phyloP scores from a whole-genome alignment of 805 yeast species.

The Teunomyces tritomae region DNA sequence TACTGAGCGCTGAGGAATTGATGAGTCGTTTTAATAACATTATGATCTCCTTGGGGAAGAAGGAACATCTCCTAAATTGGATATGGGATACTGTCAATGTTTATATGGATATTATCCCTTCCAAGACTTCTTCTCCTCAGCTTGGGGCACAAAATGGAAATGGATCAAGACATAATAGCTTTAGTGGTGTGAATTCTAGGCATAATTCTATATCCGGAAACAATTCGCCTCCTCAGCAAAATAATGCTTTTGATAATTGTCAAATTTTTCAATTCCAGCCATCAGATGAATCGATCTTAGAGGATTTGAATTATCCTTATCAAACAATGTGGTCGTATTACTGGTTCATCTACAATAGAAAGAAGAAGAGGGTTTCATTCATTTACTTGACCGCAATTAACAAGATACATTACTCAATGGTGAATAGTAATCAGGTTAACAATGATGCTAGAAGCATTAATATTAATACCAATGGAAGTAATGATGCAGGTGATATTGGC shows the following conservation, averaged over 20 bases:
- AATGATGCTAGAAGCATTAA: conserved; percentile 15
- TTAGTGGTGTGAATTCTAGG: conserved; percentile 5
- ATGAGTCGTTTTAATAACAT: conserved; percentile 74
- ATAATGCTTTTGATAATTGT: conserved; percentile 28
- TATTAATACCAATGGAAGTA: conserved; percentile 20
- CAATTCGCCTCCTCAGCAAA: conserved; percentile 4
- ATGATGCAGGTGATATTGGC: conserved; percentile 23
- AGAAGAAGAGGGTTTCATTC: conserved; percentile 87
- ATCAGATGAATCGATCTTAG: conserved; percentile 57
- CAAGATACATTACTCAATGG: conserved; percentile 34
- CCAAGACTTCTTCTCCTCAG: conserved; percentile 23
- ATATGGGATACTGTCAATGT: conserved; percentile 87
- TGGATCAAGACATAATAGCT: conserved; percentile 28
- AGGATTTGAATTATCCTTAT: conserved; percentile 51
- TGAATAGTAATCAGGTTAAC: conserved; percentile 22
- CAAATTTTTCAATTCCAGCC: conserved; percentile 63
- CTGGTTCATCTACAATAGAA: conserved; percentile 91
- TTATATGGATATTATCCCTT: conserved; percentile 65
- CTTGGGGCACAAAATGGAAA: conserved; percentile 17
- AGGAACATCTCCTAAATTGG: conserved; percentile 50
- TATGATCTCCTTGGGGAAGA: conserved; percentile 50
- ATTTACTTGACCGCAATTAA: conserved; percentile 60
- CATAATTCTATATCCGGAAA: conserved; percentile 1
- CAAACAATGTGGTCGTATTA: conserved; percentile 69
- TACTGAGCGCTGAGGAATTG: conserved; percentile 42